Evolutionary conservation across 148 eudicot species (phyloP).

Genomic region (Chenopodium quinoa): DNA sequence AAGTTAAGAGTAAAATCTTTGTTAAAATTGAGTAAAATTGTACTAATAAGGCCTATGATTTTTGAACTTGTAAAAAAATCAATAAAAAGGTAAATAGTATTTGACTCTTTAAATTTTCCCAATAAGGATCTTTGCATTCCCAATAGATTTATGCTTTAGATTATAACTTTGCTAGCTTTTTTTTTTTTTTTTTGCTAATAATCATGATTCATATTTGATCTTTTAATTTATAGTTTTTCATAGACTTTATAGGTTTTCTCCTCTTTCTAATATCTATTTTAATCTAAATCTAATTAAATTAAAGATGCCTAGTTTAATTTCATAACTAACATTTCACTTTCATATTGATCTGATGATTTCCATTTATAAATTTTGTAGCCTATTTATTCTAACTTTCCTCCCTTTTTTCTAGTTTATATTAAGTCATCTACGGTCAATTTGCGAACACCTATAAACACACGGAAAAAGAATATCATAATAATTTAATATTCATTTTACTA

Average conservation of each 20-base stretch:
- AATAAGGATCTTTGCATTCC: conserved; percentile 24
- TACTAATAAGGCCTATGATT: background rate
- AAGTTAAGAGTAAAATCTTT: conserved; percentile 3
- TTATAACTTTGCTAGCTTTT: background rate
- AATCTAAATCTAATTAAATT: background rate
- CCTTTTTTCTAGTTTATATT: too few relatives aligned
- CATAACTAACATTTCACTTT: background rate
- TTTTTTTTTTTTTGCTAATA: conserved; percentile 11
- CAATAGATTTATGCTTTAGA: conserved; percentile 19
- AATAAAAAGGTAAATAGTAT: background rate
- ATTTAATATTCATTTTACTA: too few relatives aligned
- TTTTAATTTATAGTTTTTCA: too few relatives aligned
- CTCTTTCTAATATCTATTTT: background rate
- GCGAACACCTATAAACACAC: too few relatives aligned
- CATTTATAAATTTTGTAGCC: too few relatives aligned
- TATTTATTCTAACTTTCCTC: too few relatives aligned
- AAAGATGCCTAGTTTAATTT: background rate
- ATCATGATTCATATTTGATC: conserved; percentile 4
- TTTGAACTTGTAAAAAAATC: background rate
- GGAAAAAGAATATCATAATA: too few relatives aligned
- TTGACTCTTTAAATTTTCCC: conserved; percentile 14
- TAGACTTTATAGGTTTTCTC: background rate
- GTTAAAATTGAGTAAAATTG: background rate
- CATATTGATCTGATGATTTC: too few relatives aligned
- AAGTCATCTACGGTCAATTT: too few relatives aligned